Percentiles rank a stretch among this genome's conserved stretches.
Conservation (phyloP, 192 early-diverging fungal genomes). For the Jimgerdemannia lactiflua region DNA sequence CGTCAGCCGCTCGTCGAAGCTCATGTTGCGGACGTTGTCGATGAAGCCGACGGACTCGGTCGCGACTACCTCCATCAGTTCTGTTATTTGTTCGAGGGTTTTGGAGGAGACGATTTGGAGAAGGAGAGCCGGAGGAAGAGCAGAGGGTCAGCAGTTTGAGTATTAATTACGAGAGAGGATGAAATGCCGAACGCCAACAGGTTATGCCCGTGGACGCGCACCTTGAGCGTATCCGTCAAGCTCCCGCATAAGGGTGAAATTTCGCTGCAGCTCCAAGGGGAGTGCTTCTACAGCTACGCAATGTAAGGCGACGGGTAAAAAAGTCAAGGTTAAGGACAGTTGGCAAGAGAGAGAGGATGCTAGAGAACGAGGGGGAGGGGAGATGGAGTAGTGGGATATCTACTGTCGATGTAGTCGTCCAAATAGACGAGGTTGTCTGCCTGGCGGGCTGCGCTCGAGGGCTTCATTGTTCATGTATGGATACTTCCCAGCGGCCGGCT, state of each 20-base stretch:
- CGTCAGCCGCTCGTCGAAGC: constrained; percentile 46
- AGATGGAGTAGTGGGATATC: constrained; percentile 31
- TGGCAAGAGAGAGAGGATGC: neutral
- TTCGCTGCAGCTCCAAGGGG: constrained; percentile 76
- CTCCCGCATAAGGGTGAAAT: constrained; percentile 93
- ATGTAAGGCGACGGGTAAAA: neutral
- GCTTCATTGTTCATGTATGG: neutral
- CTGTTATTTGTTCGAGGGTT: constrained; percentile 27
- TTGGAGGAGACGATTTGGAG: neutral
- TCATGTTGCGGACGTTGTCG: constrained; percentile 52
- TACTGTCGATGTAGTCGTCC: constrained; percentile 94
- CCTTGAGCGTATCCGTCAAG: constrained; percentile 77
- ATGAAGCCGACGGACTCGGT: constrained; percentile 73
- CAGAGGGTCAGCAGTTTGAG: neutral
- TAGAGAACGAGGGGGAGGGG: constrained; percentile 30
- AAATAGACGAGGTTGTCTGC: constrained; percentile 59
- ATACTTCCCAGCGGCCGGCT: no score
- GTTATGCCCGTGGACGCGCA: constrained; percentile 10
- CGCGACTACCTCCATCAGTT: constrained; percentile 69
- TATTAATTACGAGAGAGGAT: neutral
- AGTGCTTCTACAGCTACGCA: constrained; percentile 67
- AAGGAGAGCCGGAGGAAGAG: neutral
- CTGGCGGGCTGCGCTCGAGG: constrained; percentile 24
- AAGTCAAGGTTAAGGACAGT: neutral
- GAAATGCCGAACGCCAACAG: no score